These are phyloP conservation scores for Saksenaea vasiformis DNA, from an alignment of 371 early-diverging fungal species.

Conservation along the genomic window DNA sequence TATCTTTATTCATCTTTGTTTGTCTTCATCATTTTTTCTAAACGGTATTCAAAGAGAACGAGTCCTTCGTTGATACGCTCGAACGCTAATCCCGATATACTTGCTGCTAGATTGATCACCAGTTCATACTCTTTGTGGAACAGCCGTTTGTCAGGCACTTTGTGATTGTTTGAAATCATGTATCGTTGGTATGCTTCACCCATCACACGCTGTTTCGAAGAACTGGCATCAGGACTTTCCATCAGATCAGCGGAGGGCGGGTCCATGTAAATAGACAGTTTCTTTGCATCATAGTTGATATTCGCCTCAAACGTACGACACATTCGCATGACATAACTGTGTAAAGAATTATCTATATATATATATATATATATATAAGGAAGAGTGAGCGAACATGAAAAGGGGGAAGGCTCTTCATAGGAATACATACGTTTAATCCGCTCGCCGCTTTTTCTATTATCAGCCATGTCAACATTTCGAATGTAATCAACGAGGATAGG, in stretches of 20 bases:
- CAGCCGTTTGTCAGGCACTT: neutral
- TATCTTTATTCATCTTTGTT: neutral
- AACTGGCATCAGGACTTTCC: neutral
- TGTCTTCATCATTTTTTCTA: neutral
- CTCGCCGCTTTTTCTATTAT: neutral
- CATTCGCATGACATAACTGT: neutral
- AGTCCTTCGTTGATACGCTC: neutral
- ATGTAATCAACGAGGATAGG: neutral
- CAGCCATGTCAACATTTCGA: neutral
- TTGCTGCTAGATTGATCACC: neutral
- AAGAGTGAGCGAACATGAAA: no score
- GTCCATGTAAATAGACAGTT: neutral
- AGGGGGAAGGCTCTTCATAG: neutral
- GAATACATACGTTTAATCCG: neutral
- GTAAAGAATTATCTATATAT: neutral
- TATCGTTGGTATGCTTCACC: neutral
- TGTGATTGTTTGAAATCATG: neutral
- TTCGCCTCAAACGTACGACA: neutral
- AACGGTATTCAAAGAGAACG: neutral
- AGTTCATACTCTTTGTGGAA: neutral
- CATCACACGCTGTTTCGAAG: neutral
- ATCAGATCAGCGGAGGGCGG: neutral
- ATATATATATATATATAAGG: no score
- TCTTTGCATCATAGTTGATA: neutral
- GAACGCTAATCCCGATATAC: neutral